phyloP scores from a whole-genome alignment of 139 green algal species.

The Chara braunii region DNA sequence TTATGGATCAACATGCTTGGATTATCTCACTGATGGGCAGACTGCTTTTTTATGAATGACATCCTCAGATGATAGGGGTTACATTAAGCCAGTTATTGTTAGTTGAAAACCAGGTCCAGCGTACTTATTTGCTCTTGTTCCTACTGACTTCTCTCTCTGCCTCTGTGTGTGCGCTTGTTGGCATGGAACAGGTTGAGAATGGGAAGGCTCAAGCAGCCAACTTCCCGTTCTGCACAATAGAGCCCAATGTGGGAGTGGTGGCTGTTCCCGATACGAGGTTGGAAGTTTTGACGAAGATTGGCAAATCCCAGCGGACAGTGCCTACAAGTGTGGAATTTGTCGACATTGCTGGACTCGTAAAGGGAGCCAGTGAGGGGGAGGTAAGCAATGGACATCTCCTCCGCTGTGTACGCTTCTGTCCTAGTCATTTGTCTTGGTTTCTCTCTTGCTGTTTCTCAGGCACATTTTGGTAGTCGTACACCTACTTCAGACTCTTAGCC shows the following conservation, averaged over 20 bases:
- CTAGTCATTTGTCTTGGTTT: too few species aligned
- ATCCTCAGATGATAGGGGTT: too few species aligned
- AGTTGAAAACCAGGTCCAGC: too few species aligned
- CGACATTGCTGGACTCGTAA: constrained; percentile 92
- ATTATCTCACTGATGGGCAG: too few species aligned
- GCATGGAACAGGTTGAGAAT: constrained; percentile 47
- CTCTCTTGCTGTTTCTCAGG: background rate
- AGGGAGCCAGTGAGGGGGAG: constrained; percentile 43
- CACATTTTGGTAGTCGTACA: background rate
- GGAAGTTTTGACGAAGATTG: constrained; percentile 55
- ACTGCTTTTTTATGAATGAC: too few species aligned
- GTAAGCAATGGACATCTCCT: background rate
- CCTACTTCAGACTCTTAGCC: too few species aligned
- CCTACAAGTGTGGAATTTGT: constrained; percentile 93
- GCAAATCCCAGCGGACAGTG: constrained; percentile 61
- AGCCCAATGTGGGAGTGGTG: constrained; percentile 74
- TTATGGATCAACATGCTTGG: too few species aligned
- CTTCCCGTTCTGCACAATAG: constrained; percentile 99
- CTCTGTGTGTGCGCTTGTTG: background rate
- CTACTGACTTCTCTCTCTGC: background rate
- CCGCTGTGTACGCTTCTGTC: background rate
- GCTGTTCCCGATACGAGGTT: constrained; percentile 61
- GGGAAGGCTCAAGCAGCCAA: constrained; percentile 87
- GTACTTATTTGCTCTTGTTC: too few species aligned
- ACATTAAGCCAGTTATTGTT: too few species aligned